Percentiles rank a stretch among this genome's conserved stretches.
Evolutionary conservation across 345 rosid species (phyloP).

Genomic region (Combretum micranthum): DNA sequence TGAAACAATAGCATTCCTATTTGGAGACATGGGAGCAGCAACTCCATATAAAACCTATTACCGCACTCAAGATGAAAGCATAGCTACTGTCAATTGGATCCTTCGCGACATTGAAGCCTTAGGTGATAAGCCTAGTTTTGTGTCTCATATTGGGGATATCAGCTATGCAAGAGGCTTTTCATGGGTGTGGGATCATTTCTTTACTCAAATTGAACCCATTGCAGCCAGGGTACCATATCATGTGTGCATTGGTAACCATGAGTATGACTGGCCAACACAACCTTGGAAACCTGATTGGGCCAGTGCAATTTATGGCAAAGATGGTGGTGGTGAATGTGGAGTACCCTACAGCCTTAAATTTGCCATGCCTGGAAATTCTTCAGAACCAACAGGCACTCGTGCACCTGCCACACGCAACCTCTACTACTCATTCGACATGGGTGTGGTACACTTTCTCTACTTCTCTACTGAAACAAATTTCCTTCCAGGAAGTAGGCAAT

Average conservation of each 20-base stretch:
- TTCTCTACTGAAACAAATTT: constrained; percentile 87
- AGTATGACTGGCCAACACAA: constrained; percentile 88
- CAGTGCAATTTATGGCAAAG: constrained; percentile 42
- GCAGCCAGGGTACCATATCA: constrained; percentile 82
- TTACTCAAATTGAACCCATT: constrained; percentile 60
- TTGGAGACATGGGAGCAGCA: constrained; percentile 87
- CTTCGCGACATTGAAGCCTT: constrained; percentile 67
- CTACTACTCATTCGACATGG: constrained; percentile 73
- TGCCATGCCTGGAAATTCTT: constrained; percentile 90
- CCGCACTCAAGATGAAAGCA: constrained; percentile 77
- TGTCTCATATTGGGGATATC: constrained; percentile 90
- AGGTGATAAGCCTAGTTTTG: constrained; percentile 52
- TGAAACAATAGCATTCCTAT: constrained; percentile 63
- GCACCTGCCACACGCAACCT: constrained; percentile 73
- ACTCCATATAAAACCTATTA: constrained; percentile 66
- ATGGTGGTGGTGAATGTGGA: constrained; percentile 95
- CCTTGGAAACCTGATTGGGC: constrained; percentile 94
- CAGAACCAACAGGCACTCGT: constrained; percentile 55
- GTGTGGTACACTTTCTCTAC: constrained; percentile 69
- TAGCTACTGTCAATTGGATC: constrained; percentile 77
- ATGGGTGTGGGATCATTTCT: constrained; percentile 94
- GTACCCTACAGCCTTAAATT: constrained; percentile 87
- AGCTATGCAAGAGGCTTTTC: constrained; percentile 86
- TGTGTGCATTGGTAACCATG: constrained; percentile 94
- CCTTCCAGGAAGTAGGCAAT: constrained; percentile 66